A percentile compares a stretch with the other conserved stretches of the same genome.
phyloP scores from a whole-genome alignment of 2,329 filamentous ascomycete genomes.

The Exophiala mesophila region DNA sequence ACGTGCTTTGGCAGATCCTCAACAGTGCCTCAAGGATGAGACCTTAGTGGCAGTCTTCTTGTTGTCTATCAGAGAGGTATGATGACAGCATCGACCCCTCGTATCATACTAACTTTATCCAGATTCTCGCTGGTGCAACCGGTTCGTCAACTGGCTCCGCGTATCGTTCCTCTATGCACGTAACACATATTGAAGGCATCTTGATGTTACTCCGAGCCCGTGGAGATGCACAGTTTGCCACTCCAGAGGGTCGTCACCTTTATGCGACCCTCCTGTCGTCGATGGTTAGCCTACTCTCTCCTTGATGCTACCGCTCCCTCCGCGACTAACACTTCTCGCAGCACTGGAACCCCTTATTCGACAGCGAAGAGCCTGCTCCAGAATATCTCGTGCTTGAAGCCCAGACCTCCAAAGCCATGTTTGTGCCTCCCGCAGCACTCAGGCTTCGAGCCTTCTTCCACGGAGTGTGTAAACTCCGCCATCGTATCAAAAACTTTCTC shows the following conservation, averaged over 20 bases:
- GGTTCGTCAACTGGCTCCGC: background rate
- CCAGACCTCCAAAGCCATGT: conserved; percentile 13
- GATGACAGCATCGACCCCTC: too few species aligned
- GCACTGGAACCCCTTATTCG: conserved; percentile 19
- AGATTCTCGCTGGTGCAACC: conserved; percentile 14
- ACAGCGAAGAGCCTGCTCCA: conserved; percentile 15
- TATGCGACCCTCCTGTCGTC: conserved; percentile 14
- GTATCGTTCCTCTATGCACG: conserved; percentile 3
- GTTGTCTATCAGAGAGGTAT: conserved; percentile 17
- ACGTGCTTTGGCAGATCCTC: conserved; percentile 13
- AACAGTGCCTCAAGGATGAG: conserved; percentile 16
- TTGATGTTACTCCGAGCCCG: conserved; percentile 17
- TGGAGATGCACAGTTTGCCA: conserved; percentile 15
- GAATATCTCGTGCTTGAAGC: conserved; percentile 17
- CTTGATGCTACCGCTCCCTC: background rate
- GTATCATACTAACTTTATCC: conserved; percentile 1
- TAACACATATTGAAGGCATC: conserved; percentile 18
- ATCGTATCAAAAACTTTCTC: conserved; percentile 18
- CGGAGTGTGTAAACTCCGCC: conserved; percentile 15
- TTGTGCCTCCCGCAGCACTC: conserved; percentile 7
- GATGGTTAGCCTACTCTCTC: conserved; percentile 11
- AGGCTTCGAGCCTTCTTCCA: conserved; percentile 15
- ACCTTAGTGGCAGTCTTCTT: conserved; percentile 18
- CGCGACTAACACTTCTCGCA: conserved; percentile 4
- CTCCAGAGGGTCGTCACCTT: conserved; percentile 13